phyloP scores from a whole-genome alignment of 2,329 filamentous ascomycete genomes.

The Aureobasidium leucospermi region DNA sequence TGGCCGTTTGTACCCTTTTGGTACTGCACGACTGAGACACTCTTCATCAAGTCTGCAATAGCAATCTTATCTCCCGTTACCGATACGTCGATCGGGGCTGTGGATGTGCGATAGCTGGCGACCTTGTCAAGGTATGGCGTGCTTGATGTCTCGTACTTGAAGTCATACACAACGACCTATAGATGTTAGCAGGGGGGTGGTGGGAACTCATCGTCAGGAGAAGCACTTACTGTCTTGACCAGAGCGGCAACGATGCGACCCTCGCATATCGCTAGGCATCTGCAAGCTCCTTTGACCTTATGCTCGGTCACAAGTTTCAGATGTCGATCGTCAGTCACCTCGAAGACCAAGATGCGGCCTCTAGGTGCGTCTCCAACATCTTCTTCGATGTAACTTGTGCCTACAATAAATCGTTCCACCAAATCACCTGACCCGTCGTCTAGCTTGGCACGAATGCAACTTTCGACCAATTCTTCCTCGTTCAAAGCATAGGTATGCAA shows the following conservation, averaged over 20 bases:
- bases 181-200: constrained; percentile 17
- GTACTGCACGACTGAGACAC: constrained; percentile 70
- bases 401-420: constrained; percentile 80
- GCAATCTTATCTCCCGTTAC: constrained; percentile 70
- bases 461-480: constrained; percentile 71
- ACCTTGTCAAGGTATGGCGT: constrained; percentile 56
- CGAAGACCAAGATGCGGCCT: constrained; percentile 78
- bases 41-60: constrained; percentile 91
- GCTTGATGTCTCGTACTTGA: constrained; percentile 49
- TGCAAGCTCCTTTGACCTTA: constrained; percentile 69
- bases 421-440: constrained; percentile 46
- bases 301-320: constrained; percentile 65
- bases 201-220: background rate
- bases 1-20: constrained; percentile 45
- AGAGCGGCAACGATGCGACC: constrained; percentile 77
- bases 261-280: constrained; percentile 66
- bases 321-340: constrained; percentile 66
- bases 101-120: constrained; percentile 72
- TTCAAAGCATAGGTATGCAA: constrained; percentile 63
- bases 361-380: constrained; percentile 46
- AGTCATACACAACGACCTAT: constrained; percentile 52
- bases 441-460: constrained; percentile 70
- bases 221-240: constrained; percentile 66
- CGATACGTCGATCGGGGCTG: constrained; percentile 73
- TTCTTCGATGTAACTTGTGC: constrained; percentile 71